Percentiles rank a stretch among this genome's conserved stretches.
These are phyloP conservation scores for Cordyceps fumosorosea DNA, from an alignment of 2,329 filamentous ascomycete species.

Conservation along the genomic window DNA sequence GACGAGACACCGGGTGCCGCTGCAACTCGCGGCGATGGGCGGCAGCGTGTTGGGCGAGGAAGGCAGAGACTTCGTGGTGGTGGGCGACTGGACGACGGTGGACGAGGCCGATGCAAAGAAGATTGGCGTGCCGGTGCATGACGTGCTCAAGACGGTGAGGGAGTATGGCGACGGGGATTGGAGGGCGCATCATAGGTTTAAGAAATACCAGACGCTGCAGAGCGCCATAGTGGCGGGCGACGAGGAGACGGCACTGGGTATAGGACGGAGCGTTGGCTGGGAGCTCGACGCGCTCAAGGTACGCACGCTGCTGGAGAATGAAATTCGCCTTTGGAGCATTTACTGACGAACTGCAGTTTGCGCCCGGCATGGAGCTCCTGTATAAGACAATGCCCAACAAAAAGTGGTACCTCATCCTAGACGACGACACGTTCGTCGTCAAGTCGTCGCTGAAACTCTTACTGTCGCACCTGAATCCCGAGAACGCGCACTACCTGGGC, in stretches of 20 bases:
- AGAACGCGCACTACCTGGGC: conserved; percentile 44
- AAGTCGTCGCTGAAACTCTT: conserved; percentile 41
- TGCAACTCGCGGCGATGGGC: conserved; percentile 39
- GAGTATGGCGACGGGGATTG: conserved; percentile 24
- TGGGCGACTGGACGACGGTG: conserved; percentile 43
- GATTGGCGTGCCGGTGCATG: conserved; percentile 31
- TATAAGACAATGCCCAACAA: conserved; percentile 45
- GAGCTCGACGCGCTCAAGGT: conserved; percentile 46
- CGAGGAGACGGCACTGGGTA: conserved; percentile 28
- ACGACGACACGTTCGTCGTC: conserved; percentile 52
- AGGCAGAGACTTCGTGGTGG: conserved; percentile 39
- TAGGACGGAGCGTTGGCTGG: conserved; percentile 38
- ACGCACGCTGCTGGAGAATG: conserved; percentile 11
- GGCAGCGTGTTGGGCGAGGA: conserved; percentile 27
- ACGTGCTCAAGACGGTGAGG: conserved; percentile 33
- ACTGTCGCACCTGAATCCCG: conserved; percentile 42
- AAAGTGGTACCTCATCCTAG: conserved; percentile 53
- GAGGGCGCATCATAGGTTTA: conserved; percentile 27
- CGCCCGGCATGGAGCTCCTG: conserved; percentile 47
- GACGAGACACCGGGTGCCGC: conserved; percentile 40
- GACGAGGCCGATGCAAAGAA: conserved; percentile 26
- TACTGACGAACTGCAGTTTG: conserved; percentile 35
- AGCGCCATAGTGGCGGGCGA: conserved; percentile 32
- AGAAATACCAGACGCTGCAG: conserved; percentile 35
- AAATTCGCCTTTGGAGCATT: background rate